Evolutionary conservation across 75 land plant genomes (phyloP), one percentile per base, ranked within the genome.

Genomic region (Cunninghamia lanceolata): DNA sequence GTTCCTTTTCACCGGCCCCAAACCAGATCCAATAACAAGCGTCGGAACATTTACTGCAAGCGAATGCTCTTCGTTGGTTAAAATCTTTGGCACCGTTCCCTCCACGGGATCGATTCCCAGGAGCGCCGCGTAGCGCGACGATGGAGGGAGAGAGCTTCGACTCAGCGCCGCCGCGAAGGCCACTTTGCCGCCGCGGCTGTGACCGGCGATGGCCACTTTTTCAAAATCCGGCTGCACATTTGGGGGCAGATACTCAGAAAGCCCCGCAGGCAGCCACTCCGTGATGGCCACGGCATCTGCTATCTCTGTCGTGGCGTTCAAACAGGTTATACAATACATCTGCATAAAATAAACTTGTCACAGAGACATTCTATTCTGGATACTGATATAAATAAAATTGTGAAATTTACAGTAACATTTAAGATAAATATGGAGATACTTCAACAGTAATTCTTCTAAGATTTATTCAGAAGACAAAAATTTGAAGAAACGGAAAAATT

Each of bases 31-130:
- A 9, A 97, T 83, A 11, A 97, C 91, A 84, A 96, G 73, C 1
- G 89, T 94, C 28, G 98, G 88, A 68, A 89, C 84, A 2, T 28
- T 7, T 66, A 25, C 9, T 28, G 30, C 81, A 53, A 97, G 88
- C 17, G 92, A 94, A 14, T 87, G 56, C 1, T 91, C 91, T 8
- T 88, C 82, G n/a, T 87, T 81, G 50, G 89, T 91, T 36, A 97
- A 91, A 25, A 97, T 93, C 3, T 87, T 91, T 0, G 99, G 99
- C 5, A 74, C 91, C 88, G 84, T 93, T 32, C 99, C 99, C 46
- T 95, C 99, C 4, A 98, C 99, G 0, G 99, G 99, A 87, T 98
- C 99, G 4, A 98, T 43, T 21, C 93, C 99, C 5, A 95, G 89
- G 1, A 96, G 34, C 4, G 96, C 96, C 8, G 93, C 53, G 16